Evolutionary conservation across 352 stramenopile genomes (phyloP).

Genomic region (Aphanomyces invadans): DNA sequence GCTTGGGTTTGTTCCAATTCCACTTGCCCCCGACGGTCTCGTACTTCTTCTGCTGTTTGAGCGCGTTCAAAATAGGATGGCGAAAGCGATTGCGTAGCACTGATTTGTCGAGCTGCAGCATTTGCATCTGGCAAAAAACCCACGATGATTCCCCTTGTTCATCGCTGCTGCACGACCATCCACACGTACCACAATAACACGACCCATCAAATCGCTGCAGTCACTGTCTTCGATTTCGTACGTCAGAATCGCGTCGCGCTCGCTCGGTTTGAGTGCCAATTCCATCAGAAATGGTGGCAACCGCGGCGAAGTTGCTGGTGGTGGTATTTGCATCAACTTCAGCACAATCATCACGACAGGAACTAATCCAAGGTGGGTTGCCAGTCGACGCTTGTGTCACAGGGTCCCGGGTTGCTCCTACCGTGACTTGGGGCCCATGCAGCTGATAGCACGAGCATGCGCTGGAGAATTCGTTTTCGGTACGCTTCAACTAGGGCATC

Average conservation of each 20-base stretch:
- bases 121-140: slow-evolving; percentile 14
- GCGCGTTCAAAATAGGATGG: slow-evolving; percentile 5
- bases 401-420: not conserved
- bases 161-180: too few relatives aligned
- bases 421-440: slow-evolving; percentile 14
- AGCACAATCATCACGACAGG: slow-evolving; percentile 12
- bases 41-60: not conserved
- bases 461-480: slow-evolving; percentile 6
- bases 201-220: slow-evolving; percentile 11
- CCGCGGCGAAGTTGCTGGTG: not conserved
- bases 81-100: slow-evolving; percentile 17
- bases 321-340: slow-evolving; percentile 1
- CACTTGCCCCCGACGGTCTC: slow-evolving; percentile 1
- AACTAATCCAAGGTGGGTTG: too few relatives aligned
- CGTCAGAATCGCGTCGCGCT: not conserved
- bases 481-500: not conserved
- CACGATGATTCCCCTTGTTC: too few relatives aligned
- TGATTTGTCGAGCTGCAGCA: not conserved
- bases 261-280: not conserved
- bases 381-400: not conserved
- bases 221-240: slow-evolving; percentile 13
- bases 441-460: slow-evolving; percentile 14
- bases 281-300: slow-evolving; percentile 20
- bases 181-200: slow-evolving; percentile 21
- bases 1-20: slow-evolving; percentile 19